A percentile compares a stretch with the other conserved stretches of the same genome.
Conservation (phyloP, 192 early-diverging fungal species). For the Gamsiella multidivaricata region DNA sequence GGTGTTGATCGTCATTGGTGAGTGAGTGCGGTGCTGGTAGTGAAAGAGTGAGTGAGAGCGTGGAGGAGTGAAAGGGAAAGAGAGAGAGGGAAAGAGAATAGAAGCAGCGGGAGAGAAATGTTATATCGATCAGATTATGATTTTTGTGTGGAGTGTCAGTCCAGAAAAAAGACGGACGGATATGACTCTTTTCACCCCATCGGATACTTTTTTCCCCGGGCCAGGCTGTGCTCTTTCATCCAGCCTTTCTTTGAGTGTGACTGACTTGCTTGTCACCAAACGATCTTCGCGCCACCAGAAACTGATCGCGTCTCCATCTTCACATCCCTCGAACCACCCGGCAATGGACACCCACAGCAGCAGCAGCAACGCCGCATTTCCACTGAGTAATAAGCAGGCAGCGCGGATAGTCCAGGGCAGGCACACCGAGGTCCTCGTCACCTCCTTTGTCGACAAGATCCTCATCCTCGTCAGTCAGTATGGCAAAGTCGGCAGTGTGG, state of each 20-base stretch:
- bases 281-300: too few species aligned
- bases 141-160: too few species aligned
- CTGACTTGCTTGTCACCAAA: too few species aligned
- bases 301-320: not conserved
- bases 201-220: too few species aligned
- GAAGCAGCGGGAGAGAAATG: not conserved
- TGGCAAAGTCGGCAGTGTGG: conserved; percentile 66
- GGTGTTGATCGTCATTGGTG: conserved; percentile 11
- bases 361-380: conserved; percentile 37
- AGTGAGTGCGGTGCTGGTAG: not conserved
- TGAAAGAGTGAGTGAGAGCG: not conserved
- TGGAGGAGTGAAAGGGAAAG: not conserved
- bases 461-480: conserved; percentile 64
- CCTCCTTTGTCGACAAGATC: conserved; percentile 63
- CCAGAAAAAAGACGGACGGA: not conserved
- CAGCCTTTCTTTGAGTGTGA: too few species aligned
- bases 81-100: not conserved
- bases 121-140: conserved; percentile 1
- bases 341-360: not conserved
- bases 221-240: too few species aligned
- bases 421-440: conserved; percentile 63
- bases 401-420: conserved; percentile 55
- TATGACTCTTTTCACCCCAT: not conserved
- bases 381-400: conserved; percentile 57
- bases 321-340: not conserved